A percentile compares a stretch with the other conserved stretches of the same genome.
Evolutionary conservation across 139 green algal genomes (phyloP).

Genomic region (Coelastrella sp.): DNA sequence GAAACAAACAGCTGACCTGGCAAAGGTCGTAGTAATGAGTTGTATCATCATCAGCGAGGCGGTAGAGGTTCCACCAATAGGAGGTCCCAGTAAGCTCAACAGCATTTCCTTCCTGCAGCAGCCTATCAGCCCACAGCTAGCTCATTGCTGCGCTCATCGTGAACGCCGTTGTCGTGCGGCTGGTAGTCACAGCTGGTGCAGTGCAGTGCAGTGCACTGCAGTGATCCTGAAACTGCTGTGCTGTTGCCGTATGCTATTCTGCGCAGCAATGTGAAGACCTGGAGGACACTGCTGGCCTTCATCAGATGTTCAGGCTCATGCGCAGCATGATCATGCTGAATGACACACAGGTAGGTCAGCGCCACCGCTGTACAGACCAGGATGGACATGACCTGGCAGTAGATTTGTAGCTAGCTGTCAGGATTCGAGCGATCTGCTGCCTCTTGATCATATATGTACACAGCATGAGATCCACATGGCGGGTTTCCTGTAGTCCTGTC

Average conservation of each 20-base stretch:
- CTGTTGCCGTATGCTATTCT: neutral
- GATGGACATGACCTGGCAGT: neutral
- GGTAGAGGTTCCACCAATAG: no score
- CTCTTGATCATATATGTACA: no score
- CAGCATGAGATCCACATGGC: no score
- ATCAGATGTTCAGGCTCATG: constrained; percentile 83
- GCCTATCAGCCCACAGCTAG: no score
- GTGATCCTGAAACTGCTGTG: neutral
- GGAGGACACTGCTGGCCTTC: constrained; percentile 87
- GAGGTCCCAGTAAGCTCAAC: no score
- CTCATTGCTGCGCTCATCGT: no score
- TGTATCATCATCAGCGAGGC: no score
- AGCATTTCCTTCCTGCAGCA: no score
- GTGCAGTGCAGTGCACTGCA: no score
- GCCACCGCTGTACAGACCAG: neutral
- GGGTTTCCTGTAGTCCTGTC: neutral
- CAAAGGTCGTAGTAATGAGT: no score
- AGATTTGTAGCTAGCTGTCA: neutral
- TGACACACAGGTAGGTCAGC: constrained; percentile 70
- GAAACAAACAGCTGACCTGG: no score
- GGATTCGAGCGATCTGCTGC: neutral
- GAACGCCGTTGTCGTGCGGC: no score
- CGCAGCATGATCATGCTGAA: constrained; percentile 93
- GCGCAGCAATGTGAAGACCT: constrained; percentile 91
- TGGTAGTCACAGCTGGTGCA: neutral